phyloP scores from a whole-genome alignment of 2,329 filamentous ascomycete species.

The Penicillium glabrum region DNA sequence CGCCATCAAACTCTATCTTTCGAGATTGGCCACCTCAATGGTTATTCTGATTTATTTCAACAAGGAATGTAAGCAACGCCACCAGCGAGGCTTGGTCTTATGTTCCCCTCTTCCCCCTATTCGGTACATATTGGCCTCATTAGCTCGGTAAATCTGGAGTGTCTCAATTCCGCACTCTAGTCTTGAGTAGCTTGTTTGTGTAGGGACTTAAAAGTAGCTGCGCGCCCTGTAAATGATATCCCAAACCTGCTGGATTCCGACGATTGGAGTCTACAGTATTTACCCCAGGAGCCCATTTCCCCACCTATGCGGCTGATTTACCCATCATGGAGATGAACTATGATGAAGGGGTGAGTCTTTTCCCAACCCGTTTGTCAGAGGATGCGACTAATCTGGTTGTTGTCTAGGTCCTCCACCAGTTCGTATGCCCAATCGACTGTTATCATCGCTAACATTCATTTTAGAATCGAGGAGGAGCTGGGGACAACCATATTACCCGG shows the following conservation, averaged over 20 bases:
- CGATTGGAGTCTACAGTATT: not conserved
- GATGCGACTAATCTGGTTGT: not conserved
- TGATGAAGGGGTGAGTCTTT: constrained; percentile 38
- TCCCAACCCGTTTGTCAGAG: not conserved
- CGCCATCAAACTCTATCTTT: not conserved
- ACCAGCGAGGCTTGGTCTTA: not conserved
- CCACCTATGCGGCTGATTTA: not conserved
- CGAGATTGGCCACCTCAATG: not conserved
- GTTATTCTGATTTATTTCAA: not conserved
- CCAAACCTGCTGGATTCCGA: not conserved
- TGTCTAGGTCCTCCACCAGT: not conserved
- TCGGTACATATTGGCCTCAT: not conserved
- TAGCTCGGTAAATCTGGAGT: not conserved
- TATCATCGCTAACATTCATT: not conserved
- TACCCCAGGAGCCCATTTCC: not conserved
- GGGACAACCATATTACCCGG: constrained; percentile 56
- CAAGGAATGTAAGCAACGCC: not conserved
- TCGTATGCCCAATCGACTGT: not conserved
- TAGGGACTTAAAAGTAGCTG: not conserved
- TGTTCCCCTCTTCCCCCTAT: not conserved
- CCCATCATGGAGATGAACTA: constrained; percentile 51
- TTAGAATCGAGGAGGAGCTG: constrained; percentile 53
- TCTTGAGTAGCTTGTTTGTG: not conserved
- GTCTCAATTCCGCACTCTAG: not conserved
- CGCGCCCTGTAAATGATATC: not conserved